phyloP scores from a whole-genome alignment of 1,284 basidiomycete genomes.

The Heterobasidion occidentale region DNA sequence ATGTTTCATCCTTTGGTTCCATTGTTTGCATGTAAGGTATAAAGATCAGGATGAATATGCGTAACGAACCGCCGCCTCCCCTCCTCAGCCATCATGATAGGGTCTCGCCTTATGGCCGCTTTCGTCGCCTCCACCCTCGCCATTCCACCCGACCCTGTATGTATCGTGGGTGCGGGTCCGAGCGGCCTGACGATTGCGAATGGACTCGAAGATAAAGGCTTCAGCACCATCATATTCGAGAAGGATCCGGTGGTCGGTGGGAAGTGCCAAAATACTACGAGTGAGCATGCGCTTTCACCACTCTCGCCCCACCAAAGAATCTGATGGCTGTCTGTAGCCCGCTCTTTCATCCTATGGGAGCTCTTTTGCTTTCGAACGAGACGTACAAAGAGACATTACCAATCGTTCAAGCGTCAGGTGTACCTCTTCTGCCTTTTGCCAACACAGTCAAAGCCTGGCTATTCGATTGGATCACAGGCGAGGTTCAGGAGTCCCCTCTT shows the following conservation, averaged over 20 bases:
- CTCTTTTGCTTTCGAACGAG: background rate
- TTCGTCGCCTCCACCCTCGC: background rate
- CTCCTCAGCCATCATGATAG: no score
- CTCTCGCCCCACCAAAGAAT: background rate
- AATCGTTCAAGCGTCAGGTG: background rate
- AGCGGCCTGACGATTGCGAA: background rate
- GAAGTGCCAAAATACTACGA: background rate
- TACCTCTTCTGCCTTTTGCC: background rate
- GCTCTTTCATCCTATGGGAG: background rate
- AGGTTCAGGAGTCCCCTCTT: background rate
- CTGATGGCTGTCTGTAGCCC: background rate
- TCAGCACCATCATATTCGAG: background rate
- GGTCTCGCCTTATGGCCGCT: no score
- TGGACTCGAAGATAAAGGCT: background rate
- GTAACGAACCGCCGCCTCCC: no score
- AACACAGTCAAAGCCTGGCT: background rate
- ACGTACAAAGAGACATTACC: background rate
- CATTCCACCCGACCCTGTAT: background rate
- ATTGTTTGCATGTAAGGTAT: no score
- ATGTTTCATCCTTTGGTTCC: no score
- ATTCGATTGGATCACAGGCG: background rate
- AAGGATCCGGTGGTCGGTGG: background rate
- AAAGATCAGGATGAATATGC: no score
- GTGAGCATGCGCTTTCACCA: background rate
- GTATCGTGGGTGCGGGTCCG: background rate